Evolutionary conservation across 768 basidiomycete species (phyloP).

Genomic region (Hygrocybe coccinea): DNA sequence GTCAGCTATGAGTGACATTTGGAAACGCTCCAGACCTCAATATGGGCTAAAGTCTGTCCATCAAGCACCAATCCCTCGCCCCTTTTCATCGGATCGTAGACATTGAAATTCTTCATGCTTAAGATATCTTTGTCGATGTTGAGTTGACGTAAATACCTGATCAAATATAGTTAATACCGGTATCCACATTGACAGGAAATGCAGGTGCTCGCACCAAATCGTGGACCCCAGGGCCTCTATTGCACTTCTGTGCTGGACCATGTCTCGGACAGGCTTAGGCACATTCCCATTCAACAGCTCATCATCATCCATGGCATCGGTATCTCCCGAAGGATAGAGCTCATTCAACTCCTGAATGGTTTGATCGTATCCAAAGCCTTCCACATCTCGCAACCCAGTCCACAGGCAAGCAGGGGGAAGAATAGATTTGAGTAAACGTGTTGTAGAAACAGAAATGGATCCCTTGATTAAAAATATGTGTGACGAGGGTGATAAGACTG

Average conservation of each 20-base stretch:
- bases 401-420: conserved; percentile 80
- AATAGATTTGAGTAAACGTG: conserved; percentile 73
- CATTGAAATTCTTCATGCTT: conserved; percentile 95
- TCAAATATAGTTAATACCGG: not conserved
- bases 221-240: conserved; percentile 87
- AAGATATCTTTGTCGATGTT: conserved; percentile 96
- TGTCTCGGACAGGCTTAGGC: conserved; percentile 70
- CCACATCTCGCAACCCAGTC: conserved; percentile 78
- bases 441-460: conserved; percentile 77
- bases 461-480: conserved; percentile 53
- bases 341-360: conserved; percentile 63
- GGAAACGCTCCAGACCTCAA: conserved; percentile 58
- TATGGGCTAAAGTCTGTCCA: conserved; percentile 90
- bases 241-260: conserved; percentile 60
- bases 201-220: conserved; percentile 60
- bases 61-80: conserved; percentile 86
- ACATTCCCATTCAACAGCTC: conserved; percentile 41
- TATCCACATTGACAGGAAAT: not conserved
- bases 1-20: not conserved
- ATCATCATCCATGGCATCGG: conserved; percentile 43
- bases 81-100: conserved; percentile 91
- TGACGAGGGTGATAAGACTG: not conserved
- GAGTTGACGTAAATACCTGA: conserved; percentile 80
- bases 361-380: conserved; percentile 74
- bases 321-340: conserved; percentile 52